Conservation (phyloP, 1,284 basidiomycete genomes). For the Irpex sp. region DNA sequence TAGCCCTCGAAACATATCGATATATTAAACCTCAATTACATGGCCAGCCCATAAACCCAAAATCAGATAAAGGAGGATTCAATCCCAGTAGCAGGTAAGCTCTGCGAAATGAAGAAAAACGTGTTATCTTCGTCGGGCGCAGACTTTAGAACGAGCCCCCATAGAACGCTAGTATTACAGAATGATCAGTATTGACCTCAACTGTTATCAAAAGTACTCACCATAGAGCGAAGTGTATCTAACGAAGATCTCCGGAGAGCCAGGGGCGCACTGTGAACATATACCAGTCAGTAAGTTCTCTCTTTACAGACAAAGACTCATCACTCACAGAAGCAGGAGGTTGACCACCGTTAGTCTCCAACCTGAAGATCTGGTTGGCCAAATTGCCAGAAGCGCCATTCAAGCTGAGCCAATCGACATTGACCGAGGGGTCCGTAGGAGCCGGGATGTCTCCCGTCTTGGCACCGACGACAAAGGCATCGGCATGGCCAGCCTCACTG, state of each 20-base stretch:
- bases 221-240: slow-evolving; percentile 15
- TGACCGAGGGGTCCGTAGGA: slow-evolving; percentile 23
- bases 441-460: slow-evolving; percentile 24
- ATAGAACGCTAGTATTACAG: background rate
- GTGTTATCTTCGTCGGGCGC: background rate
- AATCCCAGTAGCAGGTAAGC: background rate
- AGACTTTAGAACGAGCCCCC: background rate
- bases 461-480: slow-evolving; percentile 26
- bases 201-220: slow-evolving; percentile 5
- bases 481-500: slow-evolving; percentile 17
- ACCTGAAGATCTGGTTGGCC: slow-evolving; percentile 33
- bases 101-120: background rate
- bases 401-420: slow-evolving; percentile 40
- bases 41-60: no score
- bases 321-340: slow-evolving; percentile 34
- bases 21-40: no score
- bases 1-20: no score
- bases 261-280: slow-evolving; percentile 12
- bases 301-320: background rate
- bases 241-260: slow-evolving; percentile 10
- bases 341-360: slow-evolving; percentile 36
- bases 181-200: background rate
- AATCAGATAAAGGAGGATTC: background rate
- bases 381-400: slow-evolving; percentile 28
- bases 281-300: no score